Percentiles rank a stretch among this genome's conserved stretches.
phyloP scores from a whole-genome alignment of 805 yeast species.

The Grigorovia yakushimaensis region DNA sequence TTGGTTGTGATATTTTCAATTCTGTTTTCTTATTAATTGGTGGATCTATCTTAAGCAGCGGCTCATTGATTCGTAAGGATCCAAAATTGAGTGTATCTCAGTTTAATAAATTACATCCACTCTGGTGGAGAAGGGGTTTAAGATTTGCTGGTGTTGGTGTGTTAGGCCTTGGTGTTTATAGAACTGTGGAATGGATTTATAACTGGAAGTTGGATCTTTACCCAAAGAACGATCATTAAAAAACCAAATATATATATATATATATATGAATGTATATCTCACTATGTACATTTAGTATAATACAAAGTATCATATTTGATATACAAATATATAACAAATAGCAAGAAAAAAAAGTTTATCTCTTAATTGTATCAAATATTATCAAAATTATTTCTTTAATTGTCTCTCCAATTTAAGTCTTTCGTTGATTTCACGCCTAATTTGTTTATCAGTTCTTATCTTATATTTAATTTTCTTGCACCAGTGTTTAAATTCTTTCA shows the following conservation, averaged over 20 bases:
- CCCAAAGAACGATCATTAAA: background rate
- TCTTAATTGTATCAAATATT: background rate
- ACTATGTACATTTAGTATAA: no score
- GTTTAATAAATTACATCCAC: constrained; percentile 34
- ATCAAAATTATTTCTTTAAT: constrained; percentile 11
- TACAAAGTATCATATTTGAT: background rate
- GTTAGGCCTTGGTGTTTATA: constrained; percentile 45
- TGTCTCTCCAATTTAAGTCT: constrained; percentile 23
- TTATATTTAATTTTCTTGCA: constrained; percentile 31
- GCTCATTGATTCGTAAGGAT: constrained; percentile 42
- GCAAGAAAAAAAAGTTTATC: background rate
- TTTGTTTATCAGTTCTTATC: constrained; percentile 24
- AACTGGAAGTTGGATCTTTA: constrained; percentile 7
- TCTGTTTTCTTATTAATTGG: constrained; percentile 47
- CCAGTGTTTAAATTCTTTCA: constrained; percentile 33
- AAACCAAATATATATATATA: background rate
- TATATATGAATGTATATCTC: no score
- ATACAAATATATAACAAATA: no score
- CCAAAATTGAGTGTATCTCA: constrained; percentile 31
- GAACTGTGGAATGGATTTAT: constrained; percentile 42
- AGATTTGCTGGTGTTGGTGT: constrained; percentile 46
- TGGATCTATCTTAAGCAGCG: constrained; percentile 54
- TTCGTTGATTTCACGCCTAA: constrained; percentile 25
- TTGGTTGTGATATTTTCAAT: constrained; percentile 62
- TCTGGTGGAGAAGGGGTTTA: constrained; percentile 53